These are phyloP conservation scores for Protomyces gravidus DNA, from an alignment of 1,139 yeast species.

Conservation along the genomic window DNA sequence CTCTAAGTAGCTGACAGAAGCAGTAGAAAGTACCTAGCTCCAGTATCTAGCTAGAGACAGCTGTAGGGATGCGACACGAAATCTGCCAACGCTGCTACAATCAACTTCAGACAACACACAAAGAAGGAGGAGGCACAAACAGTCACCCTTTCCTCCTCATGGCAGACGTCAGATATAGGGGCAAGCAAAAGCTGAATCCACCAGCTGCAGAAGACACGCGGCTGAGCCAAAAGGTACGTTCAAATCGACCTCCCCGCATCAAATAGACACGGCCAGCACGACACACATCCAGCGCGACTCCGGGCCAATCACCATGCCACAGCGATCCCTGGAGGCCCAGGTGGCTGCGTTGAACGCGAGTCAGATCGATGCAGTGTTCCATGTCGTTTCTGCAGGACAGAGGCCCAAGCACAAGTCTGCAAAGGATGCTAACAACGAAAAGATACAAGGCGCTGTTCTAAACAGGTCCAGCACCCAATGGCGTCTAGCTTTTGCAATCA, in stretches of 20 bases:
- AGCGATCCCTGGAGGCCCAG: not conserved
- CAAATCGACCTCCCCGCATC: not conserved
- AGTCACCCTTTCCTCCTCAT: too few relatives aligned
- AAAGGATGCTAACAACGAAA: not conserved
- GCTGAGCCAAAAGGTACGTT: not conserved
- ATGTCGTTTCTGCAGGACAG: not conserved
- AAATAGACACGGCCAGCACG: too few relatives aligned
- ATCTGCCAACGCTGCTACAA: too few relatives aligned
- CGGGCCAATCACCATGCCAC: not conserved
- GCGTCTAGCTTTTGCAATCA: constrained; percentile 39
- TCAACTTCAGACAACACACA: too few relatives aligned
- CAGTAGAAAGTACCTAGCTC: too few relatives aligned
- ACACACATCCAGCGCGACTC: too few relatives aligned
- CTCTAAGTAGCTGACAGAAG: too few relatives aligned
- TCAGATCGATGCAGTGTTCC: not conserved
- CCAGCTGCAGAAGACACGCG: not conserved
- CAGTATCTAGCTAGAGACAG: too few relatives aligned
- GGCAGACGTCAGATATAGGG: constrained; percentile 4
- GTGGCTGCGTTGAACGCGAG: not conserved
- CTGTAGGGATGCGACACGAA: too few relatives aligned
- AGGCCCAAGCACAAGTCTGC: not conserved
- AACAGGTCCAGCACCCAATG: constrained; percentile 3
- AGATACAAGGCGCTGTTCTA: not conserved
- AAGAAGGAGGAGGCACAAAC: too few relatives aligned
- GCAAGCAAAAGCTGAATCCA: not conserved